phyloP scores from a whole-genome alignment of 495 filamentous ascomycete genomes.

The Penicillium bovifimosum region DNA sequence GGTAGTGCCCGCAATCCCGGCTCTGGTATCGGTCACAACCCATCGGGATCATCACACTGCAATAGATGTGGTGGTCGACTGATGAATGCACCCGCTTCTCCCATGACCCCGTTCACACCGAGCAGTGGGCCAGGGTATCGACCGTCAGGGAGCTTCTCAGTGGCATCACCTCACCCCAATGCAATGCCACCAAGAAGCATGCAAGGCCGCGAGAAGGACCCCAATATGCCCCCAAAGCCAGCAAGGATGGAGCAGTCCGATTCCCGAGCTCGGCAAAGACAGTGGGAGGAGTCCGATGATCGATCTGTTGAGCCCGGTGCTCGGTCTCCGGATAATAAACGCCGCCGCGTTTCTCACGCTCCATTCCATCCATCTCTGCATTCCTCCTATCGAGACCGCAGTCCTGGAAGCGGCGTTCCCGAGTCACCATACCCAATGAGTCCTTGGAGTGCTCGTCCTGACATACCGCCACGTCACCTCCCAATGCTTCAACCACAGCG shows the following conservation, averaged over 20 bases:
- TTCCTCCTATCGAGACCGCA: constrained; percentile 25
- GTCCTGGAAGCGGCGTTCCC: constrained; percentile 18
- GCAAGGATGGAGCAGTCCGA: constrained; percentile 24
- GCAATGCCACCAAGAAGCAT: constrained; percentile 19
- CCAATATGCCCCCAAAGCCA: constrained; percentile 16
- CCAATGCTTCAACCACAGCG: constrained; percentile 38
- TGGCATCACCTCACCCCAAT: constrained; percentile 14
- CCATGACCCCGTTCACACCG: constrained; percentile 35
- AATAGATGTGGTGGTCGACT: constrained; percentile 40
- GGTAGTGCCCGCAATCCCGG: constrained; percentile 24
- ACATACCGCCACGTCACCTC: constrained; percentile 26
- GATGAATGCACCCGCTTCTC: constrained; percentile 43
- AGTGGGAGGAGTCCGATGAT: constrained; percentile 20
- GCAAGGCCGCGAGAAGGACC: constrained; percentile 18
- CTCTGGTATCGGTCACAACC: constrained; percentile 37
- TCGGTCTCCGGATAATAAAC: constrained; percentile 49
- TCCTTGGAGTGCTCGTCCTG: constrained; percentile 30
- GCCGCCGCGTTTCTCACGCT: constrained; percentile 43
- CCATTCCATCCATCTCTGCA: constrained; percentile 21
- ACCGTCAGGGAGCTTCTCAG: constrained; percentile 15
- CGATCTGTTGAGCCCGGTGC: constrained; percentile 7
- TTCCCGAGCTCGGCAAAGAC: constrained; percentile 20
- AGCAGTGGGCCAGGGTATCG: constrained; percentile 9
- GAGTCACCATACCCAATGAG: constrained; percentile 17
- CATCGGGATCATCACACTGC: constrained; percentile 36